A percentile compares a stretch with the other conserved stretches of the same genome.
phyloP scores from a whole-genome alignment of 139 green algal species.

The Bryopsis sp. region DNA sequence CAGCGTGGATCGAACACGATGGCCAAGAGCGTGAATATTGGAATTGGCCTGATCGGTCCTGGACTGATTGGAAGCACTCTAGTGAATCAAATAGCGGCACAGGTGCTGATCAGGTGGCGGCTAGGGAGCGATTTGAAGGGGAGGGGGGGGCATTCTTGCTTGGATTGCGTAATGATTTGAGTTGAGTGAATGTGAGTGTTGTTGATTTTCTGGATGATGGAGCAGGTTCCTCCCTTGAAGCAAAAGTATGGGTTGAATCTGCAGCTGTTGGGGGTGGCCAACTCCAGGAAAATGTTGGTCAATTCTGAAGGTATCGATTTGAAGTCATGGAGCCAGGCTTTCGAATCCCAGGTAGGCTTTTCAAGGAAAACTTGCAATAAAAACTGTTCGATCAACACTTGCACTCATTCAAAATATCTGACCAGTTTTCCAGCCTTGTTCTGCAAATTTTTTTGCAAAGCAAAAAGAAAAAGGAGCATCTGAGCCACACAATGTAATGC shows the following conservation, averaged over 20 bases:
- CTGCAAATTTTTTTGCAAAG: too few relatives aligned
- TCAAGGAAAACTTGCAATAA: not conserved
- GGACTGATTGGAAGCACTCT: slow-evolving; percentile 44
- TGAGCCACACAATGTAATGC: too few relatives aligned
- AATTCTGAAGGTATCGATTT: slow-evolving; percentile 68
- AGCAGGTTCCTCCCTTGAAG: not conserved
- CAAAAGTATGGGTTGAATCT: slow-evolving; percentile 62
- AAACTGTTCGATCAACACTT: too few relatives aligned
- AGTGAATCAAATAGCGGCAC: slow-evolving; percentile 37
- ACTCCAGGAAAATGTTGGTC: slow-evolving; percentile 68
- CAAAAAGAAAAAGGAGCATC: too few relatives aligned
- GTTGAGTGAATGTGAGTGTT: not conserved
- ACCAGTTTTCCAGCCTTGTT: too few relatives aligned
- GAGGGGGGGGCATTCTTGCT: too few relatives aligned
- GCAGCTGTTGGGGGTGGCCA: slow-evolving; percentile 72
- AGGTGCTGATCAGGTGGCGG: slow-evolving; percentile 24
- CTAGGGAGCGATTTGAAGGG: too few relatives aligned
- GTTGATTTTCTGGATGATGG: not conserved
- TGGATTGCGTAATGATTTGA: too few relatives aligned
- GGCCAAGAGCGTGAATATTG: slow-evolving; percentile 19
- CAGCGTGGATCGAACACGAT: too few relatives aligned
- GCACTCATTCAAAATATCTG: too few relatives aligned
- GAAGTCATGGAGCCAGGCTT: slow-evolving; percentile 47
- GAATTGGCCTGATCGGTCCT: slow-evolving; percentile 43
- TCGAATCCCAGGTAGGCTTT: slow-evolving; percentile 22